phyloP scores from a whole-genome alignment of 129 eudicot genomes.

The Daucus carota region DNA sequence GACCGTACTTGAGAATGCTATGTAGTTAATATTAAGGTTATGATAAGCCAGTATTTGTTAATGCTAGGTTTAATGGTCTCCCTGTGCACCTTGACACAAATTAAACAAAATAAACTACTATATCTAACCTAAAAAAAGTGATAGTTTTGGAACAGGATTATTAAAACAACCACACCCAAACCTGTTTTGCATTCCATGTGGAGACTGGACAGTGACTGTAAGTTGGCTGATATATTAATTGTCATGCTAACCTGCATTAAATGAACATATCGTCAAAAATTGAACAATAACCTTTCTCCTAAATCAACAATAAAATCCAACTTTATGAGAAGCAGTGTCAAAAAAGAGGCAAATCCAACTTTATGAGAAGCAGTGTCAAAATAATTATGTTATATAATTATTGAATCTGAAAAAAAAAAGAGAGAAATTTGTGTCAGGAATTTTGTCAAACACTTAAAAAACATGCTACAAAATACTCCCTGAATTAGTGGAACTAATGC shows the following conservation, averaged over 20 bases:
- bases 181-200: conserved; percentile 99
- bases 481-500: too few relatives aligned
- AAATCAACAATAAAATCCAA: conserved; percentile 1
- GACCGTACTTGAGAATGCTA: too few relatives aligned
- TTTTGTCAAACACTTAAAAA: too few relatives aligned
- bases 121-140: not conserved
- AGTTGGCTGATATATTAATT: conserved; percentile 72
- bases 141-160: not conserved
- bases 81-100: not conserved
- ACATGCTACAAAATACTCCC: too few relatives aligned
- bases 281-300: not conserved
- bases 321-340: not conserved
- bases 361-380: too few relatives aligned
- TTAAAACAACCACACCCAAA: conserved; percentile 18
- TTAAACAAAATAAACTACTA: not conserved
- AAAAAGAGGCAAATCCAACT: not conserved
- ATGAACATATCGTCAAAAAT: not conserved
- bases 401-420: too few relatives aligned
- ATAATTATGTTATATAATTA: too few relatives aligned
- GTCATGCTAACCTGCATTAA: conserved; percentile 74
- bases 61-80: not conserved
- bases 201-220: conserved; percentile 74
- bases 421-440: too few relatives aligned
- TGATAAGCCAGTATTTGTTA: not conserved
- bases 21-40: too few relatives aligned